Evolutionary conservation across 148 eudicot species (phyloP).

Genomic region (Rhododendron kiyosumense): DNA sequence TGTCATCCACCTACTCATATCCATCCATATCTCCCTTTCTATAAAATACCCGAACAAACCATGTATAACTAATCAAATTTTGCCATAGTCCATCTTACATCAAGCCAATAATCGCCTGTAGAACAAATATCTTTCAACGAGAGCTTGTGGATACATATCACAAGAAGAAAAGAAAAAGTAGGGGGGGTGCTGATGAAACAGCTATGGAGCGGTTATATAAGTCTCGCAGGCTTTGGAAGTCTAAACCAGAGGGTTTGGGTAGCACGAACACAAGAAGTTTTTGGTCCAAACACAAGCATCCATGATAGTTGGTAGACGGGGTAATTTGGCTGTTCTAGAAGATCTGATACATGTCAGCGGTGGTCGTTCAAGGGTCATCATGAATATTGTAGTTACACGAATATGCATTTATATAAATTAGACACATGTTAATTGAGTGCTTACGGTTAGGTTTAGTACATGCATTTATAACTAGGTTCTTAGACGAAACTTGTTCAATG

Average conservation of each 20-base stretch:
- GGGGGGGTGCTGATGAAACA: not conserved
- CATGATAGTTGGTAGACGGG: not conserved
- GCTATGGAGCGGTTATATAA: not conserved
- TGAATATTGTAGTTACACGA: too few species aligned
- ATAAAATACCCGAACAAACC: not conserved
- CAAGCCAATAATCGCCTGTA: not conserved
- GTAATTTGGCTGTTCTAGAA: not conserved
- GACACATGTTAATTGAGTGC: not conserved
- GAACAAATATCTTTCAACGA: not conserved
- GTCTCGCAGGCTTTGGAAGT: not conserved
- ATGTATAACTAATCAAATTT: not conserved
- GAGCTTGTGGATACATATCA: not conserved
- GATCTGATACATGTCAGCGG: not conserved
- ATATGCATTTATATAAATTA: too few species aligned
- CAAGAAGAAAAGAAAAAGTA: not conserved
- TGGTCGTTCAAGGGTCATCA: not conserved
- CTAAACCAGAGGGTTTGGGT: not conserved
- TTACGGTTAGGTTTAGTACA: not conserved
- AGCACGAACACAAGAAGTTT: not conserved
- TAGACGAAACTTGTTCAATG: too few species aligned
- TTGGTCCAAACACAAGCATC: not conserved
- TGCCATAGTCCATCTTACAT: not conserved
- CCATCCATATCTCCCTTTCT: not conserved
- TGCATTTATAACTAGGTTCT: not conserved
- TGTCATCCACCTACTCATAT: not conserved